These are phyloP conservation scores for Arthroderma uncinatum DNA, from an alignment of 2,329 filamentous ascomycete genomes.

Conservation along the genomic window DNA sequence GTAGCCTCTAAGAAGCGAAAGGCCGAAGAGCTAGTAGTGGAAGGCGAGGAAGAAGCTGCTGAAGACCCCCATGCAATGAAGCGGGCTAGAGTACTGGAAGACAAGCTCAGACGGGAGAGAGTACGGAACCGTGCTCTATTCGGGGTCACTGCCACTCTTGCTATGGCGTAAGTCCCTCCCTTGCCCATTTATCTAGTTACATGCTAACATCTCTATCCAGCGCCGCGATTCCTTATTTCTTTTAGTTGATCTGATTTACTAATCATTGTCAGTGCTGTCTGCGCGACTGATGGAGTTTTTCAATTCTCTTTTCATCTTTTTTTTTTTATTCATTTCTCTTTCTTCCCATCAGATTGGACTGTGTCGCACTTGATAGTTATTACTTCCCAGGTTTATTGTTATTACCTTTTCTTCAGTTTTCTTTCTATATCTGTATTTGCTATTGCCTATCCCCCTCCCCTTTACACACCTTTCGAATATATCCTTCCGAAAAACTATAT, in stretches of 20 bases:
- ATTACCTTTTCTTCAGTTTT: slow-evolving; percentile 18
- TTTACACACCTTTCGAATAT: slow-evolving; percentile 4
- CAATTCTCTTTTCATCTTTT: neutral
- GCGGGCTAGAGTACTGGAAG: slow-evolving; percentile 58
- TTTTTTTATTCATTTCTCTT: neutral
- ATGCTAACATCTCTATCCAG: slow-evolving; percentile 19
- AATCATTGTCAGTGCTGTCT: neutral
- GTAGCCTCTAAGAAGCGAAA: slow-evolving; percentile 58
- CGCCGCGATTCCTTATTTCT: slow-evolving; percentile 39
- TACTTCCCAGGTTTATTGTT: slow-evolving; percentile 13
- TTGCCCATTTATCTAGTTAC: neutral
- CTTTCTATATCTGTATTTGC: slow-evolving; percentile 16
- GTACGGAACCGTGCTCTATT: slow-evolving; percentile 77
- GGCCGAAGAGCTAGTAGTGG: slow-evolving; percentile 53
- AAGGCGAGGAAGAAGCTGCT: slow-evolving; percentile 31
- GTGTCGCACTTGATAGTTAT: slow-evolving; percentile 8
- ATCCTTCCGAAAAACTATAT: neutral
- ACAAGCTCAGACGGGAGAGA: slow-evolving; percentile 71
- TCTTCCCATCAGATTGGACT: slow-evolving; percentile 2
- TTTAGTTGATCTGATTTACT: slow-evolving; percentile 20
- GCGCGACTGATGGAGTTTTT: neutral
- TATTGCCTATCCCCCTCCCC: slow-evolving; percentile 12
- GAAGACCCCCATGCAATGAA: slow-evolving; percentile 44
- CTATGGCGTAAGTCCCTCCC: slow-evolving; percentile 64
- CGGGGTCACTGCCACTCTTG: slow-evolving; percentile 75